Percentiles rank a stretch among this genome's conserved stretches.
phyloP scores from a whole-genome alignment of 2,329 filamentous ascomycete species.

The Aspergillus caelatus region DNA sequence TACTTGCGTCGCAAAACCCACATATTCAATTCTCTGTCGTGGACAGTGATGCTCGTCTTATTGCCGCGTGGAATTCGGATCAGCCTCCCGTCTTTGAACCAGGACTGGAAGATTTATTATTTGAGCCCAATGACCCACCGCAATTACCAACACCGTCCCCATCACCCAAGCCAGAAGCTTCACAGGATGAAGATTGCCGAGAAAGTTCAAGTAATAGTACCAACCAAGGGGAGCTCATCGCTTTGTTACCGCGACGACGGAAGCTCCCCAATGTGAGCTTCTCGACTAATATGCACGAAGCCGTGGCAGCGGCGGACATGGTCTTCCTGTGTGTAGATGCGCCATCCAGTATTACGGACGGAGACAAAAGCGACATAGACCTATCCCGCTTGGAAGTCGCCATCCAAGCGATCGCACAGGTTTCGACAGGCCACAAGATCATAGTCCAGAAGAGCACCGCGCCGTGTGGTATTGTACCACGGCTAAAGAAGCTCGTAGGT shows the following conservation, averaged over 20 bases:
- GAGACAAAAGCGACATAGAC: slow-evolving; percentile 8
- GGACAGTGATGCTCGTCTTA: slow-evolving; percentile 26
- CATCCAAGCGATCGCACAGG: slow-evolving; percentile 21
- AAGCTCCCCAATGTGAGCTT: slow-evolving; percentile 23
- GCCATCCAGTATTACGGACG: neutral
- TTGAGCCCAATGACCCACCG: slow-evolving; percentile 11
- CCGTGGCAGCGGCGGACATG: slow-evolving; percentile 21
- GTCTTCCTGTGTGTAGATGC: slow-evolving; percentile 22
- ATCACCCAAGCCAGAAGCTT: neutral
- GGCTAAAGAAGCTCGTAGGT: slow-evolving; percentile 22
- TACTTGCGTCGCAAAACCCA: slow-evolving; percentile 31
- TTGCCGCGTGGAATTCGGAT: slow-evolving; percentile 32
- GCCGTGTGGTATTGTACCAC: slow-evolving; percentile 18
- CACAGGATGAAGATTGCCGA: neutral
- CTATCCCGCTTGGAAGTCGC: slow-evolving; percentile 11
- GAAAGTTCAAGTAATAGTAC: neutral
- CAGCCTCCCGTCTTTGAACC: slow-evolving; percentile 30
- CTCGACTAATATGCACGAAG: slow-evolving; percentile 21
- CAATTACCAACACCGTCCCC: neutral
- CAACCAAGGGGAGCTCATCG: neutral
- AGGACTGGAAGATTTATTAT: slow-evolving; percentile 26
- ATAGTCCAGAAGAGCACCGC: slow-evolving; percentile 23
- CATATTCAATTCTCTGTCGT: slow-evolving; percentile 30
- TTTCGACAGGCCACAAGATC: slow-evolving; percentile 22
- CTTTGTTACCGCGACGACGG: slow-evolving; percentile 2